phyloP scores from a whole-genome alignment of 2,329 filamentous ascomycete species.

The Penicillium sp. region DNA sequence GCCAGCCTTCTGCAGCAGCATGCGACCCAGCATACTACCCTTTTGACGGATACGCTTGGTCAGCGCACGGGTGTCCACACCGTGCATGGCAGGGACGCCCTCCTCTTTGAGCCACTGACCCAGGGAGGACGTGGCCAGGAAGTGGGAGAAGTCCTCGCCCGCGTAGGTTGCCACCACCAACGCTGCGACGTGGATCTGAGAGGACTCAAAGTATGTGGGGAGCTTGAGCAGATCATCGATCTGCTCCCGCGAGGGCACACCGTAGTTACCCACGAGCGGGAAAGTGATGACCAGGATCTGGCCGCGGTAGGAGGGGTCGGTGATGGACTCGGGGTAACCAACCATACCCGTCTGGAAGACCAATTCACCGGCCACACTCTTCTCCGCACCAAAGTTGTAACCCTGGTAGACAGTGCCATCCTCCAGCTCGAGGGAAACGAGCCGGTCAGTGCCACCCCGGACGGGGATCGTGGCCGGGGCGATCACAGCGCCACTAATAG shows the following conservation, averaged over 20 bases:
- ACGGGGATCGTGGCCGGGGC: conserved; percentile 66
- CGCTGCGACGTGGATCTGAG: conserved; percentile 89
- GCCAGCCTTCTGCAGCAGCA: conserved; percentile 71
- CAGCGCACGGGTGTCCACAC: conserved; percentile 88
- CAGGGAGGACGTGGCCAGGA: conserved; percentile 85
- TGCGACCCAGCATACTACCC: conserved; percentile 92
- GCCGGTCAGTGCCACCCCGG: conserved; percentile 56
- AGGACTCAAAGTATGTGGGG: conserved; percentile 90
- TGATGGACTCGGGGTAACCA: conserved; percentile 94
- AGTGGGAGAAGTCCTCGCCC: conserved; percentile 94
- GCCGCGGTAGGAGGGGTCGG: conserved; percentile 83
- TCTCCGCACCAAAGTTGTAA: conserved; percentile 93
- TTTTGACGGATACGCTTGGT: conserved; percentile 93
- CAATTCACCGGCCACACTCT: conserved; percentile 92
- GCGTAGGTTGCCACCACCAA: conserved; percentile 89
- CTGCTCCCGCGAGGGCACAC: conserved; percentile 83
- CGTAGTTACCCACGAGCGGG: conserved; percentile 95
- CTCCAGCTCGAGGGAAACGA: conserved; percentile 87
- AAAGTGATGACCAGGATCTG: conserved; percentile 98
- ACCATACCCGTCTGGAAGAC: conserved; percentile 99
- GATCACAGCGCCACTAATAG: conserved; percentile 43
- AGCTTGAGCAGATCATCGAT: conserved; percentile 83
- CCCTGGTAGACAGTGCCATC: conserved; percentile 91
- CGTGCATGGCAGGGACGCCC: conserved; percentile 89
- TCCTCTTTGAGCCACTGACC: conserved; percentile 97